Conservation (phyloP, 2,329 filamentous ascomycete species). For the Rhynchosporium secalis region DNA sequence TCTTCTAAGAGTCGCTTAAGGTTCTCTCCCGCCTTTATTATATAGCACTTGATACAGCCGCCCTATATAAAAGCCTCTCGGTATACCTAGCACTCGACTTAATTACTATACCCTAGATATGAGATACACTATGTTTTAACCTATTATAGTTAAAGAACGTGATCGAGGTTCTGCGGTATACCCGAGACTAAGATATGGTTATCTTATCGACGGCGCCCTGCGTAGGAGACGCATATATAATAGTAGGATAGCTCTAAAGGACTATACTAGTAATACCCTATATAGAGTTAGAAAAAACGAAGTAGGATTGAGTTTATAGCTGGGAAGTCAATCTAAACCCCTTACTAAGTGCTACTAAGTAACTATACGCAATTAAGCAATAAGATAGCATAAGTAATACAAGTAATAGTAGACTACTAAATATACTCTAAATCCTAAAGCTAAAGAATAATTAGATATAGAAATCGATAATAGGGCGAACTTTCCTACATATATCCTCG, state of each 20-base stretch:
- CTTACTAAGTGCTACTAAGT: too few species aligned
- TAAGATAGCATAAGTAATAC: background rate
- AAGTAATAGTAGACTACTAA: too few species aligned
- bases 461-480: background rate
- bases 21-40: background rate
- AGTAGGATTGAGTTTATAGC: background rate
- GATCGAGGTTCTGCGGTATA: background rate
- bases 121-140: constrained; percentile 2
- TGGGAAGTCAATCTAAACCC: background rate
- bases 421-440: background rate
- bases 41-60: background rate
- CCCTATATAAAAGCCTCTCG: background rate
- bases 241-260: background rate
- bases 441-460: background rate
- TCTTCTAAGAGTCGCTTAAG: background rate
- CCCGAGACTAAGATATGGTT: background rate
- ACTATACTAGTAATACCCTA: background rate
- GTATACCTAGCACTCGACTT: background rate
- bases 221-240: too few species aligned
- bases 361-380: background rate
- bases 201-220: background rate
- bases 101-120: background rate
- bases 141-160: background rate
- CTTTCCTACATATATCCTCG: background rate
- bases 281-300: background rate